These are phyloP conservation scores for Cerrena zonata DNA, from an alignment of 1,284 basidiomycete genomes.

Conservation along the genomic window DNA sequence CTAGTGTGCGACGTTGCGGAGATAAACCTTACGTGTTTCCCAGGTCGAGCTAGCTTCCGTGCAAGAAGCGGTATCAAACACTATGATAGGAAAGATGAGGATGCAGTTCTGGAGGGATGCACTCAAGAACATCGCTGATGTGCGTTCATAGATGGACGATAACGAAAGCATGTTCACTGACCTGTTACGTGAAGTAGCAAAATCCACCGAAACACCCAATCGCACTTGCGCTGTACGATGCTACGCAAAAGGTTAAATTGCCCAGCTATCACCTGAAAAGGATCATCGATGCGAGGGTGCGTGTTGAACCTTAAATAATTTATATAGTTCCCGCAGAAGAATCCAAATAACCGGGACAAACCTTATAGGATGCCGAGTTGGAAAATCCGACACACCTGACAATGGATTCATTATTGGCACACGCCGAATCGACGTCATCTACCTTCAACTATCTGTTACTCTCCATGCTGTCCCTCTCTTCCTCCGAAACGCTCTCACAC, in stretches of 20 bases:
- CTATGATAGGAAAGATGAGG: conserved; percentile 79
- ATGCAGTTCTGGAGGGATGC: conserved; percentile 93
- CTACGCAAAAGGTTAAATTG: conserved; percentile 45
- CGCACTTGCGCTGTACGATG: conserved; percentile 67
- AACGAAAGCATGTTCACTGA: conserved; percentile 10
- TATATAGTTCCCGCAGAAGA: conserved; percentile 2
- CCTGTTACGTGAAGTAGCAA: conserved; percentile 40
- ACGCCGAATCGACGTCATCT: conserved; percentile 75
- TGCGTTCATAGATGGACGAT: conserved; percentile 31
- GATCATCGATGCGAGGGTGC: conserved; percentile 79
- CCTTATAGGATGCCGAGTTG: conserved; percentile 66
- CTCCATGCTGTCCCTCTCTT: conserved; percentile 61
- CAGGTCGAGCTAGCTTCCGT: conserved; percentile 82
- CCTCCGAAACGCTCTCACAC: conserved; percentile 64
- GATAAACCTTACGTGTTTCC: background rate
- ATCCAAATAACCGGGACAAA: background rate
- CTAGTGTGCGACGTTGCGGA: background rate
- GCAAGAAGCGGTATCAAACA: conserved; percentile 74
- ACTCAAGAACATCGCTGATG: conserved; percentile 65
- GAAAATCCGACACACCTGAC: conserved; percentile 65
- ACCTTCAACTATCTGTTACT: conserved; percentile 77
- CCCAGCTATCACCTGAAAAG: conserved; percentile 77
- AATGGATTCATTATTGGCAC: conserved; percentile 61
- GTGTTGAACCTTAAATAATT: conserved; percentile 25
- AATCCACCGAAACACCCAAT: conserved; percentile 80